phyloP scores from a whole-genome alignment of 768 basidiomycete species.

The Boletus bicolor region DNA sequence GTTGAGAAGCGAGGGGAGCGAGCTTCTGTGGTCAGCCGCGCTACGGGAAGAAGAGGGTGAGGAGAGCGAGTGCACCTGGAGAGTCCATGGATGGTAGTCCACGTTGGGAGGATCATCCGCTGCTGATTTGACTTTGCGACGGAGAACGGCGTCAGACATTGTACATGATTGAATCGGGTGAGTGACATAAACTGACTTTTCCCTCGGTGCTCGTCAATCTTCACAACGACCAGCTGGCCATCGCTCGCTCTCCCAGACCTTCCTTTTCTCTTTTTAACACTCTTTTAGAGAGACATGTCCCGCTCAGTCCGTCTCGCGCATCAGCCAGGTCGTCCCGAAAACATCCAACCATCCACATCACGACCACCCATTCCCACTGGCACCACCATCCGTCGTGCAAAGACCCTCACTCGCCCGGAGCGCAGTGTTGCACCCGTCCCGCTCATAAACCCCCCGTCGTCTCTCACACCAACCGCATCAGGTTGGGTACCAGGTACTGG shows the following conservation, averaged over 20 bases:
- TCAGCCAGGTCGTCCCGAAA: constrained; percentile 28
- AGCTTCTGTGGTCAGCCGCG: constrained; percentile 35
- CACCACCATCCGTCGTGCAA: constrained; percentile 76
- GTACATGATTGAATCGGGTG: no score
- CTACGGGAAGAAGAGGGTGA: neutral
- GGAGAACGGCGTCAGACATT: constrained; percentile 12
- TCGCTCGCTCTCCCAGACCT: no score
- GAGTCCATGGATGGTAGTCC: constrained; percentile 12
- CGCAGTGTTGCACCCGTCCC: constrained; percentile 91
- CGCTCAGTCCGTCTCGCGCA: constrained; percentile 20
- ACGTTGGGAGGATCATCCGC: neutral
- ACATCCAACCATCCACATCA: constrained; percentile 45
- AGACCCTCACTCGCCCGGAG: constrained; percentile 96
- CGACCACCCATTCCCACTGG: constrained; percentile 49
- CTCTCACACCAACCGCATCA: constrained; percentile 37
- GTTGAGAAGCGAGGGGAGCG: constrained; percentile 63
- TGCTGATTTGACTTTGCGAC: neutral
- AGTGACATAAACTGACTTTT: neutral
- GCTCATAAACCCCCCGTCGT: constrained; percentile 79
- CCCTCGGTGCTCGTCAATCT: neutral
- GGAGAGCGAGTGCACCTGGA: constrained; percentile 14
- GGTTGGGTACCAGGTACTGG: constrained; percentile 37
- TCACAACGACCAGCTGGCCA: no score
- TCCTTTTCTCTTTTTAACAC: no score
- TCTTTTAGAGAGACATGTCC: constrained; percentile 14